Conservation (phyloP, 1,284 basidiomycete species). For the Cutaneotrichosporon dermatis region DNA sequence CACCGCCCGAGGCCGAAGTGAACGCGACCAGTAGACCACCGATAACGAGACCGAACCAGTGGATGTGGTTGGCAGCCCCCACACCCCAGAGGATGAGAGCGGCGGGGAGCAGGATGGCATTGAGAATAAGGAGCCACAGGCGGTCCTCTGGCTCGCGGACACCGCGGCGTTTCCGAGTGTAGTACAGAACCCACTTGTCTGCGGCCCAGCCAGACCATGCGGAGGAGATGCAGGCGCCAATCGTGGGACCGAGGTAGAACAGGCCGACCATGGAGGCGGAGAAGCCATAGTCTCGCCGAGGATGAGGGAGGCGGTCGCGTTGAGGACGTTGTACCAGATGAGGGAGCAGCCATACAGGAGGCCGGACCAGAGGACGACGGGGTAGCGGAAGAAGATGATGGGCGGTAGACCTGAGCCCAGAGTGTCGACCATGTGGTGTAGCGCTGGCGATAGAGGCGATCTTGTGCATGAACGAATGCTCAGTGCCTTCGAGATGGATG, state of each 20-base stretch:
- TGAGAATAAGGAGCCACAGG: constrained; percentile 22
- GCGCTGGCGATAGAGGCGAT: constrained; percentile 14
- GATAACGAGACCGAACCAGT: constrained; percentile 27
- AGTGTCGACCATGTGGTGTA: constrained; percentile 11
- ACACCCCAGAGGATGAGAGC: constrained; percentile 32
- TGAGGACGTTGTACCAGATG: constrained; percentile 28
- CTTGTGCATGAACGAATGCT: constrained; percentile 6
- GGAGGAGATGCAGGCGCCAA: constrained; percentile 21
- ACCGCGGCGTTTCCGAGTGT: constrained; percentile 22
- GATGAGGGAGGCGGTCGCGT: constrained; percentile 22
- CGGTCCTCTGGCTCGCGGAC: constrained; percentile 35
- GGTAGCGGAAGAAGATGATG: constrained; percentile 19
- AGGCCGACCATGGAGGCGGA: constrained; percentile 22
- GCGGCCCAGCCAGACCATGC: constrained; percentile 17
- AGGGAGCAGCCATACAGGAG: constrained; percentile 24
- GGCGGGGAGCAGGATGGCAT: constrained; percentile 22
- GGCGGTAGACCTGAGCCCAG: constrained; percentile 18
- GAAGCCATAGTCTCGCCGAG: constrained; percentile 18
- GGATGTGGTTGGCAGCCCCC: constrained; percentile 22
- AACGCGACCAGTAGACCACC: constrained; percentile 24
- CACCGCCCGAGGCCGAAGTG: constrained; percentile 20
- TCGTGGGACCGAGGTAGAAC: constrained; percentile 26
- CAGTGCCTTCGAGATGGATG: constrained; percentile 4
- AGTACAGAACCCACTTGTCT: constrained; percentile 21
- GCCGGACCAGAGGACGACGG: constrained; percentile 23